Percentiles rank a stretch among this genome's conserved stretches.
phyloP scores from a whole-genome alignment of 225 moss, liverwort and hornwort species.

The Rhytidiadelphus loreus region DNA sequence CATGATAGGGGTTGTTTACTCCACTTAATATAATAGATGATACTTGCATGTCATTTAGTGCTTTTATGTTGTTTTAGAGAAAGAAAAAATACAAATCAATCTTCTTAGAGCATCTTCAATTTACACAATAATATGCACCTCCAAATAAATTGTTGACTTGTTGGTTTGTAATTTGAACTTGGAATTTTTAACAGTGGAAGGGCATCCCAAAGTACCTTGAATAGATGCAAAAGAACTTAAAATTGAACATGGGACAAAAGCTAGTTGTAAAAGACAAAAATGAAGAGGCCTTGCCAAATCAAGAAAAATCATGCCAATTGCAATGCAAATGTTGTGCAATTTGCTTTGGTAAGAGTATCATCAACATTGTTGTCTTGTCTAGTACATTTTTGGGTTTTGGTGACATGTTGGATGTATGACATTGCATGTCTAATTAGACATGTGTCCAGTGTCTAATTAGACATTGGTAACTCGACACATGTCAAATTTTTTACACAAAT shows the following conservation, averaged over 20 bases:
- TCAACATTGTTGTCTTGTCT: too few species aligned
- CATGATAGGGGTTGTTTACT: too few species aligned
- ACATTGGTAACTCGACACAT: too few species aligned
- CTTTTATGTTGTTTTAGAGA: background rate
- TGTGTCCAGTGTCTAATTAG: too few species aligned
- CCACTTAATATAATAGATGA: too few species aligned
- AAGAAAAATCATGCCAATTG: background rate
- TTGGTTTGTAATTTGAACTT: background rate
- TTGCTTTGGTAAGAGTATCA: background rate
- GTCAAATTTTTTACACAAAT: too few species aligned
- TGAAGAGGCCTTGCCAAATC: background rate
- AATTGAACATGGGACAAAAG: background rate
- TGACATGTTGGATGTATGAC: too few species aligned
- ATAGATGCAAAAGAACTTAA: background rate
- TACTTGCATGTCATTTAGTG: background rate
- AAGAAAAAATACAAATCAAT: background rate
- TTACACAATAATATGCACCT: background rate
- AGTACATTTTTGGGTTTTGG: too few species aligned
- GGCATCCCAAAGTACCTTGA: background rate
- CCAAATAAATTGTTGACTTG: background rate
- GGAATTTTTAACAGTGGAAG: background rate
- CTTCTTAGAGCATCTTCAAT: rapidly evolving
- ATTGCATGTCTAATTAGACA: too few species aligned
- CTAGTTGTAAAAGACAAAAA: too few species aligned
- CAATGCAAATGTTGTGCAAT: background rate